A percentile compares a stretch with the other conserved stretches of the same genome.
phyloP scores from a whole-genome alignment of 805 yeast species.

The Cyberlindnera mrakii region DNA sequence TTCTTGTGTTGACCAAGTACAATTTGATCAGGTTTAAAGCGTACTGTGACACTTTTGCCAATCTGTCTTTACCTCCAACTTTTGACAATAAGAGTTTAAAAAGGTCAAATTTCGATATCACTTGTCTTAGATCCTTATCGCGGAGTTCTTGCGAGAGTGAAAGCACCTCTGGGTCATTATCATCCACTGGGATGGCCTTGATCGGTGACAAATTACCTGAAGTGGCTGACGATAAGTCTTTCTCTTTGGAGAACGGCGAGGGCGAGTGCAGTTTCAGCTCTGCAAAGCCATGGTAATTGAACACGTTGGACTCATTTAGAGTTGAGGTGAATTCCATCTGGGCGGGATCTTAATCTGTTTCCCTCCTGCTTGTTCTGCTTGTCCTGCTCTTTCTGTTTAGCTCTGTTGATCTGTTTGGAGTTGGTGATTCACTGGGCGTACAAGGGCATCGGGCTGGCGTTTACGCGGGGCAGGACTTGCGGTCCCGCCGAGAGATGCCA shows the following conservation, averaged over 20 bases:
- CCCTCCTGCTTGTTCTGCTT: too few species aligned
- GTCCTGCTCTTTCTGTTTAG: too few species aligned
- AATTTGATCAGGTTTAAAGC: conserved; percentile 44
- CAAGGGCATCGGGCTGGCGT: too few species aligned
- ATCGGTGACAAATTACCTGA: conserved; percentile 8
- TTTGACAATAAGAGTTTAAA: conserved; percentile 47
- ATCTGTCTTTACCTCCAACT: conserved; percentile 64
- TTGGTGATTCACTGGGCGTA: too few species aligned
- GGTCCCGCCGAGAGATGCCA: too few species aligned
- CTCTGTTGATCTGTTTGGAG: too few species aligned
- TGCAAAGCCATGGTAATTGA: conserved; percentile 11
- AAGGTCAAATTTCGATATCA: conserved; percentile 30
- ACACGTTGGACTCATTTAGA: conserved; percentile 16
- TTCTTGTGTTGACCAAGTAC: conserved; percentile 38
- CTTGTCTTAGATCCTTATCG: conserved; percentile 5
- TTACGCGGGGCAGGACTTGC: too few species aligned
- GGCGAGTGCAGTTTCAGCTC: conserved; percentile 21
- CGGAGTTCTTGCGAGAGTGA: conserved; percentile 9
- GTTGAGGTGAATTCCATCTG: conserved; percentile 18
- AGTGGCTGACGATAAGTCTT: neutral
- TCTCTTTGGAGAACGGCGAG: conserved; percentile 10
- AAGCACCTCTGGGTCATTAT: neutral
- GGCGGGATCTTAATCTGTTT: neutral
- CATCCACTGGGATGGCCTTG: conserved; percentile 3
- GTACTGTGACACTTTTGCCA: conserved; percentile 61